A percentile compares a stretch with the other conserved stretches of the same genome.
phyloP scores from a whole-genome alignment of 2,329 filamentous ascomycete genomes.

The Cytospora mali region DNA sequence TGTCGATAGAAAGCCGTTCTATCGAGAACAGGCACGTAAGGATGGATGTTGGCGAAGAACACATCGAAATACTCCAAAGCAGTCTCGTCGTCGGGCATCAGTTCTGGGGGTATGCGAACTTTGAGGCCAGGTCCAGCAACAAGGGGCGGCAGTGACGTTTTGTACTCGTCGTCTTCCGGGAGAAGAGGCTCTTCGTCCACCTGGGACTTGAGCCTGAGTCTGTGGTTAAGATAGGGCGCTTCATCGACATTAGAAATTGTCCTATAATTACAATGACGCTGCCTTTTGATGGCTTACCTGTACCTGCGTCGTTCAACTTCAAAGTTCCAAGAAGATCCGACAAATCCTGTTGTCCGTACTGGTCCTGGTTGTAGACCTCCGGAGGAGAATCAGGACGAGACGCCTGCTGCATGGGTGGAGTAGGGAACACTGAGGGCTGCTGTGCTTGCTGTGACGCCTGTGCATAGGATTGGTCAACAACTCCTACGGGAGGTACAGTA shows the following conservation, averaged over 20 bases:
- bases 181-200: slow-evolving; percentile 64
- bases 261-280: neutral
- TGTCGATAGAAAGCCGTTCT: slow-evolving; percentile 82
- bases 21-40: slow-evolving; percentile 88
- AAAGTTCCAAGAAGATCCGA: slow-evolving; percentile 82
- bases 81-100: slow-evolving; percentile 89
- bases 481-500: slow-evolving; percentile 51
- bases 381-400: slow-evolving; percentile 47
- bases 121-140: slow-evolving; percentile 71
- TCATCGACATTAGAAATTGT: slow-evolving; percentile 19
- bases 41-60: slow-evolving; percentile 88
- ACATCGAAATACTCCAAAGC: slow-evolving; percentile 84
- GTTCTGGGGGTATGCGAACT: slow-evolving; percentile 84
- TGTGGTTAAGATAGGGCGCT: slow-evolving; percentile 84
- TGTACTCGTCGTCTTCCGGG: slow-evolving; percentile 73
- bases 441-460: slow-evolving; percentile 33
- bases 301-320: slow-evolving; percentile 83
- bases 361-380: slow-evolving; percentile 60
- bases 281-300: slow-evolving; percentile 60
- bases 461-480: slow-evolving; percentile 55
- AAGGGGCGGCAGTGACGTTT: slow-evolving; percentile 69
- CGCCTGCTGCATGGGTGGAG: slow-evolving; percentile 52
- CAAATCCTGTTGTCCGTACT: slow-evolving; percentile 71
- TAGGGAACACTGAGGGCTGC: slow-evolving; percentile 53
- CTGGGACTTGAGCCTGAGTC: slow-evolving; percentile 45